Evolutionary conservation across 2,329 filamentous ascomycete species (phyloP).

Genomic region (Xylariales sp.): DNA sequence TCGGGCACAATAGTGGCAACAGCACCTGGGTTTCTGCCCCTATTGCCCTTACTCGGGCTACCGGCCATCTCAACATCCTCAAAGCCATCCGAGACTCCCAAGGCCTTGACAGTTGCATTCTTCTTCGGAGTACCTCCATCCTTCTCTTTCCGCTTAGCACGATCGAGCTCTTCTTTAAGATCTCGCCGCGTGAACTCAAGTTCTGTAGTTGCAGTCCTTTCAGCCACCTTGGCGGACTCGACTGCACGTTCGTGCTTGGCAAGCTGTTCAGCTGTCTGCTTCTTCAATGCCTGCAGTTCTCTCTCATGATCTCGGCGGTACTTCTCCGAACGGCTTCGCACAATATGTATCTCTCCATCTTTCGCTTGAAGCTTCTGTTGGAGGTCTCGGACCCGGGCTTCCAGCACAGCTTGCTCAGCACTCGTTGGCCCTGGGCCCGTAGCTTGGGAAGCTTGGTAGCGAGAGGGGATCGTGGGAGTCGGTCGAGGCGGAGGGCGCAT

Average conservation of each 20-base stretch:
- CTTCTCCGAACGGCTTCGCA: conserved; percentile 66
- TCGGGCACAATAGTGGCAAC: conserved; percentile 43
- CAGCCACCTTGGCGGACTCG: conserved; percentile 60
- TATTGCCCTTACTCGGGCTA: conserved; percentile 49
- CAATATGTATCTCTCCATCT: conserved; percentile 67
- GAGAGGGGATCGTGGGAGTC: conserved; percentile 24
- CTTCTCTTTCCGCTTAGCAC: conserved; percentile 42
- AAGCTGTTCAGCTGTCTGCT: conserved; percentile 58
- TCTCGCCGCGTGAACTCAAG: conserved; percentile 71
- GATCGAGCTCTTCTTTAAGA: conserved; percentile 52
- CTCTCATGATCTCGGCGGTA: conserved; percentile 57
- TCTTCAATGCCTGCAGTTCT: conserved; percentile 57
- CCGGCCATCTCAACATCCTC: conserved; percentile 58
- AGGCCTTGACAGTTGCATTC: conserved; percentile 45
- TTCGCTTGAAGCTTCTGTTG: conserved; percentile 57
- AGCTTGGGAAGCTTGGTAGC: conserved; percentile 30
- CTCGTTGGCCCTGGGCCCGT: conserved; percentile 16
- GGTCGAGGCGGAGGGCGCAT: conserved; percentile 30
- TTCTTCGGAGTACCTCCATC: conserved; percentile 54
- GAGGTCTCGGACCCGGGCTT: conserved; percentile 48
- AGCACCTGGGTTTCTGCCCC: conserved; percentile 36
- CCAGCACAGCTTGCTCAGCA: conserved; percentile 40
- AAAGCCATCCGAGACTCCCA: conserved; percentile 69
- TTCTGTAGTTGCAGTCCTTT: conserved; percentile 63
- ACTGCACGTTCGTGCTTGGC: conserved; percentile 60